A percentile compares a stretch with the other conserved stretches of the same genome.
phyloP scores from a whole-genome alignment of 139 green algal species.

The Asterochloris erici region DNA sequence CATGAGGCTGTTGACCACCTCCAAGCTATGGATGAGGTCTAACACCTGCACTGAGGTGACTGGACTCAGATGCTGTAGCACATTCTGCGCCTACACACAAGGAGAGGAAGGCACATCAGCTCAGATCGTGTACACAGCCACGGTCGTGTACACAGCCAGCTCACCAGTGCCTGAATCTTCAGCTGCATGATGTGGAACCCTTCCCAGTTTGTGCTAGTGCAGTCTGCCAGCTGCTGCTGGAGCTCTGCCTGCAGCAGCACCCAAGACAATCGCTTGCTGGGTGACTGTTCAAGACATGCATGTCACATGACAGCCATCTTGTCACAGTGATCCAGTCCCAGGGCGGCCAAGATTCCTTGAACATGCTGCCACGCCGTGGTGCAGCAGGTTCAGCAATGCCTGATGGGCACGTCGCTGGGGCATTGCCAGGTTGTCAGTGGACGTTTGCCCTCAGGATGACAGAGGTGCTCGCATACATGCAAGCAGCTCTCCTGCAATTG shows the following conservation, averaged over 20 bases:
- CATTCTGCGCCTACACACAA: not conserved
- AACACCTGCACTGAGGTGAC: slow-evolving; percentile 42
- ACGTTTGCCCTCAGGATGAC: too few species aligned
- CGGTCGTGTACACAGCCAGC: not conserved
- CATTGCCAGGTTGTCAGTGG: too few species aligned
- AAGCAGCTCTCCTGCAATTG: too few species aligned
- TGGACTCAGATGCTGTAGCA: not conserved
- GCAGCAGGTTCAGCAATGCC: too few species aligned
- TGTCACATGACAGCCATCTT: too few species aligned
- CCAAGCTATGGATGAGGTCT: slow-evolving; percentile 78
- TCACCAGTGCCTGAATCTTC: slow-evolving; percentile 61
- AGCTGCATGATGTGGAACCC: slow-evolving; percentile 64
- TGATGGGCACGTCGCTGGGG: too few species aligned
- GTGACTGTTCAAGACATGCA: not conserved
- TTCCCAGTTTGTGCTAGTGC: slow-evolving; percentile 51
- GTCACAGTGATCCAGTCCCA: too few species aligned
- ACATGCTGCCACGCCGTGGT: too few species aligned
- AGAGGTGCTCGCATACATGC: too few species aligned
- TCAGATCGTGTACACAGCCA: too few species aligned
- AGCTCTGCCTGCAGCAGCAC: slow-evolving; percentile 41
- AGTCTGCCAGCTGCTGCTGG: slow-evolving; percentile 48
- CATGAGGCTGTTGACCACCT: slow-evolving; percentile 65
- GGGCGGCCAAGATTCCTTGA: too few species aligned
- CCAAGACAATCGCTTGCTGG: not conserved
- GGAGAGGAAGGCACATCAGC: not conserved